phyloP scores from a whole-genome alignment of 768 basidiomycete genomes.

The Podaxis mareebaensis region DNA sequence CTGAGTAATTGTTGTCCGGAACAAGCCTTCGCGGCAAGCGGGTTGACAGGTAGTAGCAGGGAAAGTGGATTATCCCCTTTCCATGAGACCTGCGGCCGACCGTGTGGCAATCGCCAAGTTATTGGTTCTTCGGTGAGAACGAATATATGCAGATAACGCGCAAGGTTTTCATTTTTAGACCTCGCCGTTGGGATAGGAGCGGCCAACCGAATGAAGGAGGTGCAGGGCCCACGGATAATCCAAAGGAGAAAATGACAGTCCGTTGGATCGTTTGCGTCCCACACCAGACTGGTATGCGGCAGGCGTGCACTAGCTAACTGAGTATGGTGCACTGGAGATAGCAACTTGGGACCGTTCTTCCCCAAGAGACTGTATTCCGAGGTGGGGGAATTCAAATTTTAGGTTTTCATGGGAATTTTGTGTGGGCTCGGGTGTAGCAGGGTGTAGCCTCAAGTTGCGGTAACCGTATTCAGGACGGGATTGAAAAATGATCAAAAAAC shows the following conservation, averaged over 20 bases:
- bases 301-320: background rate
- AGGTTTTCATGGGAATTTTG: background rate
- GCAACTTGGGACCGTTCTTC: background rate
- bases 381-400: background rate
- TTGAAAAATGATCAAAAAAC: background rate
- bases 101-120: conserved; percentile 8
- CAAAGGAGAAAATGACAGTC: background rate
- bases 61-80: background rate
- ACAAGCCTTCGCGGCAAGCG: conserved; percentile 2
- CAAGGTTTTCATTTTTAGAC: conserved; percentile 6
- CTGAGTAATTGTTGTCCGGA: background rate
- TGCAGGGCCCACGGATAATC: background rate
- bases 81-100: background rate
- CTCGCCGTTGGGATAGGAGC: conserved; percentile 6
- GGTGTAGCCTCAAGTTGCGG: no score
- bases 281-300: background rate
- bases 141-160: background rate
- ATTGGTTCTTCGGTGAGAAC: conserved; percentile 11
- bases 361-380: background rate
- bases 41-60: background rate
- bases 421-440: no score
- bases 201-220: background rate
- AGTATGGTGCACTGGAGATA: background rate
- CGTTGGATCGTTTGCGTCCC: background rate
- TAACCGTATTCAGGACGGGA: background rate